A percentile compares a stretch with the other conserved stretches of the same genome.
Conservation (phyloP, 129 eudicot species). For the Lactuca sativa region DNA sequence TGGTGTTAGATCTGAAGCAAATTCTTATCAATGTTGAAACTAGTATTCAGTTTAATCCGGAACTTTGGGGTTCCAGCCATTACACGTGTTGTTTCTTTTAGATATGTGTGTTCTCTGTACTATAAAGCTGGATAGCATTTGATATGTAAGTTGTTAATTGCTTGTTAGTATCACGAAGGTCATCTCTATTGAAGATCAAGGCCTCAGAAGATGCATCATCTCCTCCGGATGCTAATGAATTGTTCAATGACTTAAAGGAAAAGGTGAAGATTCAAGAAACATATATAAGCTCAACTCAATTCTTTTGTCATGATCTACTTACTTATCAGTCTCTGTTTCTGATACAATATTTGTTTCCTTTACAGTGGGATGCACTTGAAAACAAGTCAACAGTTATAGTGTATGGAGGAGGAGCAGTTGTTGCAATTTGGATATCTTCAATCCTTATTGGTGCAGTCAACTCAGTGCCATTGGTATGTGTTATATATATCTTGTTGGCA, state of each 20-base stretch:
- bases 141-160: too few species aligned
- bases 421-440: conserved; percentile 86
- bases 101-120: too few species aligned
- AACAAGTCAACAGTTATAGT: conserved; percentile 81
- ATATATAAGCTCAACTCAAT: neutral
- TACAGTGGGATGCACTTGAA: conserved; percentile 94
- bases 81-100: too few species aligned
- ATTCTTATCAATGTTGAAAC: too few species aligned
- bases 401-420: conserved; percentile 91
- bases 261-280: conserved; percentile 45
- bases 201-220: conserved; percentile 79
- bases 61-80: too few species aligned
- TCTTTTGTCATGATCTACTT: neutral
- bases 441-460: conserved; percentile 84
- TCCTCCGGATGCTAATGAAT: conserved; percentile 58
- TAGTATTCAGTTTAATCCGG: too few species aligned
- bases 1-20: too few species aligned
- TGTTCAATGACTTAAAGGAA: conserved; percentile 74
- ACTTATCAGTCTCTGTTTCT: neutral
- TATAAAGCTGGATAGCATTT: too few species aligned
- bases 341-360: neutral
- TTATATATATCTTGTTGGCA: neutral
- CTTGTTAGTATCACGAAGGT: conserved; percentile 47
- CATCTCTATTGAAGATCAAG: conserved; percentile 51
- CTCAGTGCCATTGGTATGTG: conserved; percentile 88